A percentile compares a stretch with the other conserved stretches of the same genome.
phyloP scores from a whole-genome alignment of 2,329 filamentous ascomycete species.

The Fusarium sp. region DNA sequence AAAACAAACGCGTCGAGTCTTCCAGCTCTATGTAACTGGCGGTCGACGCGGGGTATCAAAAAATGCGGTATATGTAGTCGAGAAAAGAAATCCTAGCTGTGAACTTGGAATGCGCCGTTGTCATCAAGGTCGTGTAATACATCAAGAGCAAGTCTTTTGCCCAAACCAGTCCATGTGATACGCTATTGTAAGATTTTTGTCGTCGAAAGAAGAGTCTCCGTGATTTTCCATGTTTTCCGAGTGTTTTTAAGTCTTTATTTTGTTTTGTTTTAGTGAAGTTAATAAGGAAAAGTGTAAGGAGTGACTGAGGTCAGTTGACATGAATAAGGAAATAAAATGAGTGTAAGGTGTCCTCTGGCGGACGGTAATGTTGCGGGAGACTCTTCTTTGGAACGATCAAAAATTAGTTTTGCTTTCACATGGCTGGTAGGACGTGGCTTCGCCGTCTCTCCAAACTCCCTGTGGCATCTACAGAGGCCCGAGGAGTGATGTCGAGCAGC shows the following conservation, averaged over 20 bases:
- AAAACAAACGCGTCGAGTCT: conserved; percentile 42
- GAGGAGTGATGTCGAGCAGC: conserved; percentile 75
- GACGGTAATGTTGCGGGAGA: conserved; percentile 28
- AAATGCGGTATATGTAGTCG: conserved; percentile 50
- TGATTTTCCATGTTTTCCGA: conserved; percentile 36
- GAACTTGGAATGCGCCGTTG: conserved; percentile 43
- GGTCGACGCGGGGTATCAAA: conserved; percentile 51
- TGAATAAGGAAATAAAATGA: conserved; percentile 44
- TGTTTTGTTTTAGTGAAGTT: conserved; percentile 19
- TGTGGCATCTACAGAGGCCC: conserved; percentile 66
- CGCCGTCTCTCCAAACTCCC: conserved; percentile 52
- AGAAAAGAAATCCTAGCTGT: conserved; percentile 48
- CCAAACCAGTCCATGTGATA: conserved; percentile 3
- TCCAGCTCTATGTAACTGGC: conserved; percentile 41
- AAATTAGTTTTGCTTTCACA: conserved; percentile 37
- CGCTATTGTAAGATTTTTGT: conserved; percentile 16
- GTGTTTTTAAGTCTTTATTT: conserved; percentile 38
- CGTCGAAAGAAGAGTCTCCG: conserved; percentile 43
- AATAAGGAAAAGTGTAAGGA: conserved; percentile 53
- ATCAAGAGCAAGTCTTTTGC: conserved; percentile 36
- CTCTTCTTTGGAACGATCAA: conserved; percentile 44
- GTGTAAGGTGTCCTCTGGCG: conserved; percentile 31
- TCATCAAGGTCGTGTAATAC: conserved; percentile 48
- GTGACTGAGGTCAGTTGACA: conserved; percentile 51
- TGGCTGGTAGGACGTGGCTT: conserved; percentile 38